Percentiles rank a stretch among this genome's conserved stretches.
Conservation (phyloP, 2,329 filamentous ascomycete genomes). For the Fusarium sp. region DNA sequence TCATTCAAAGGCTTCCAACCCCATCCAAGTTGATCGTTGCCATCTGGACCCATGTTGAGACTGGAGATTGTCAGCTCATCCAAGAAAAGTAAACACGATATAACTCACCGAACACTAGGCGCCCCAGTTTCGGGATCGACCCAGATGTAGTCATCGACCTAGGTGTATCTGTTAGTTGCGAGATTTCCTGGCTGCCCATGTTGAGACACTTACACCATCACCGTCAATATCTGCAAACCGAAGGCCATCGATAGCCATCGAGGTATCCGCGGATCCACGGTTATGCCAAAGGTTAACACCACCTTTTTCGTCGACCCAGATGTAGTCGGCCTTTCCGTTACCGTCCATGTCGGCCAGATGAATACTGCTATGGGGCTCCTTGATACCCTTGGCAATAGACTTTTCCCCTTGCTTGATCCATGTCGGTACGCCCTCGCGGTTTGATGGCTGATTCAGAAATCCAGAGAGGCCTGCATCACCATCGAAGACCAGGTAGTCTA, state of each 20-base stretch:
- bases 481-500: slow-evolving; percentile 8
- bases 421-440: background rate
- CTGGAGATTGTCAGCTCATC: background rate
- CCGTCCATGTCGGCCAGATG: slow-evolving; percentile 31
- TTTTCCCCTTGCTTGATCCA: background rate
- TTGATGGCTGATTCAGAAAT: background rate
- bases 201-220: background rate
- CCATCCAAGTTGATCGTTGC: slow-evolving; percentile 3
- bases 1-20: background rate
- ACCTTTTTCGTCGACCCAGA: background rate
- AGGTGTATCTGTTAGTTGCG: background rate
- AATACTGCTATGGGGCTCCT: slow-evolving; percentile 8
- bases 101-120: background rate
- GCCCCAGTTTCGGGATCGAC: background rate
- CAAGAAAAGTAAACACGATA: background rate
- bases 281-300: background rate
- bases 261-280: background rate
- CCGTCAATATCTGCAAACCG: background rate
- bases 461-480: background rate
- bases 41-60: background rate
- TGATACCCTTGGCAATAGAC: background rate
- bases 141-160: background rate
- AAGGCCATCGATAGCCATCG: background rate
- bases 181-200: background rate
- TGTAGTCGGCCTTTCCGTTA: background rate